These are phyloP conservation scores for Entoloma clypeatum DNA, from an alignment of 1,284 basidiomycete species.

Conservation along the genomic window DNA sequence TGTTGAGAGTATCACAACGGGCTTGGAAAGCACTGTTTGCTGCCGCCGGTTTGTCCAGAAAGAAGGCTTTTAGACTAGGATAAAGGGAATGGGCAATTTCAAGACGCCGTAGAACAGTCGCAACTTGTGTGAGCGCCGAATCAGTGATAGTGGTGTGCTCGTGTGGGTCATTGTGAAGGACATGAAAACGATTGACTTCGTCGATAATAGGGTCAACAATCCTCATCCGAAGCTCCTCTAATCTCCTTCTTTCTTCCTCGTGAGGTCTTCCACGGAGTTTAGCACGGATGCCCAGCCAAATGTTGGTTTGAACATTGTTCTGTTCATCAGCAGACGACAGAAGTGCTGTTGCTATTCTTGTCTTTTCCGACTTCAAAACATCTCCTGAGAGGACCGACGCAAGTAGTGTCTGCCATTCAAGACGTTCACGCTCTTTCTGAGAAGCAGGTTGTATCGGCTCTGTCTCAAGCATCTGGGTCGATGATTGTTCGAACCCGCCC, in stretches of 20 bases:
- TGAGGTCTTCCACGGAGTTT: constrained; percentile 77
- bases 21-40: constrained; percentile 65
- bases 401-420: constrained; percentile 95
- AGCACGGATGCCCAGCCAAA: constrained; percentile 92
- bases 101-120: constrained; percentile 71
- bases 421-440: constrained; percentile 71
- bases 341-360: constrained; percentile 76
- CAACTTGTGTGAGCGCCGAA: constrained; percentile 68
- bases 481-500: constrained; percentile 45
- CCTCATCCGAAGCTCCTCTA: constrained; percentile 81
- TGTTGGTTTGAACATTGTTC: constrained; percentile 59
- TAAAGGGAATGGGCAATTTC: constrained; percentile 87
- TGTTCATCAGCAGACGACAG: constrained; percentile 66
- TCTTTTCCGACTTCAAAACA: constrained; percentile 90
- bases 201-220: constrained; percentile 81
- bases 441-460: constrained; percentile 61
- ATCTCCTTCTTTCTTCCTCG: constrained; percentile 76
- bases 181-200: constrained; percentile 76
- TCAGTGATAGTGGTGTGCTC: constrained; percentile 38
- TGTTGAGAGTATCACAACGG: constrained; percentile 82
- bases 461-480: constrained; percentile 52
- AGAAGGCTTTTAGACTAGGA: constrained; percentile 79
- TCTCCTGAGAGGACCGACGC: constrained; percentile 90
- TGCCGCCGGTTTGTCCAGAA: constrained; percentile 72
- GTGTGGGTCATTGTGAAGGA: constrained; percentile 36